phyloP scores from a whole-genome alignment of 768 basidiomycete species.

The Psilocybe cubensis region DNA sequence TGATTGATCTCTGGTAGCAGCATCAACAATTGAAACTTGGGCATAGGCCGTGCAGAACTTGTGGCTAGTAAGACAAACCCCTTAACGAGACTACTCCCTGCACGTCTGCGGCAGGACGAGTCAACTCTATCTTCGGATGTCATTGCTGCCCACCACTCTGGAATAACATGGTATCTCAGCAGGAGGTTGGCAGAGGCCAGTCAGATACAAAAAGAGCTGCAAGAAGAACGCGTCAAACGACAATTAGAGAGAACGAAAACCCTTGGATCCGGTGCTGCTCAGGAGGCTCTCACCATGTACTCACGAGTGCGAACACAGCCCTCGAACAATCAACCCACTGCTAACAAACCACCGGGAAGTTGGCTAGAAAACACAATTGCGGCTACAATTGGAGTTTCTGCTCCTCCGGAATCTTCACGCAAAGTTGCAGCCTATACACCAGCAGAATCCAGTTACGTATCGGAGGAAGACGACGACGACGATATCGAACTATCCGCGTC shows the following conservation, averaged over 20 bases:
- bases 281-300: slow-evolving; percentile 56
- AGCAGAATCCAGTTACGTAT: slow-evolving; percentile 36
- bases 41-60: slow-evolving; percentile 67
- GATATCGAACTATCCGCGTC: slow-evolving; percentile 83
- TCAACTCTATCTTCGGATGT: slow-evolving; percentile 63
- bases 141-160: slow-evolving; percentile 90
- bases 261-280: slow-evolving; percentile 78
- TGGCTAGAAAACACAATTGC: slow-evolving; percentile 70
- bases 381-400: slow-evolving; percentile 56
- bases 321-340: slow-evolving; percentile 17
- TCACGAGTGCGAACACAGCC: slow-evolving; percentile 28
- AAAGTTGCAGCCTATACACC: slow-evolving; percentile 31
- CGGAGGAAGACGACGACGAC: slow-evolving; percentile 69
- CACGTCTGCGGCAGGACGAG: slow-evolving; percentile 64
- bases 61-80: slow-evolving; percentile 67
- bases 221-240: slow-evolving; percentile 91
- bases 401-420: slow-evolving; percentile 25
- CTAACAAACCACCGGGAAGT: slow-evolving; percentile 36
- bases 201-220: slow-evolving; percentile 82
- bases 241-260: slow-evolving; percentile 84
- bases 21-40: slow-evolving; percentile 14
- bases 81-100: slow-evolving; percentile 70
- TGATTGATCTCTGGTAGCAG: slow-evolving; percentile 18
- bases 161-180: slow-evolving; percentile 90
- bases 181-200: slow-evolving; percentile 80